A percentile compares a stretch with the other conserved stretches of the same genome.
These are phyloP conservation scores for Pichia sp. DNA, from an alignment of 1,139 yeast species.

Conservation along the genomic window DNA sequence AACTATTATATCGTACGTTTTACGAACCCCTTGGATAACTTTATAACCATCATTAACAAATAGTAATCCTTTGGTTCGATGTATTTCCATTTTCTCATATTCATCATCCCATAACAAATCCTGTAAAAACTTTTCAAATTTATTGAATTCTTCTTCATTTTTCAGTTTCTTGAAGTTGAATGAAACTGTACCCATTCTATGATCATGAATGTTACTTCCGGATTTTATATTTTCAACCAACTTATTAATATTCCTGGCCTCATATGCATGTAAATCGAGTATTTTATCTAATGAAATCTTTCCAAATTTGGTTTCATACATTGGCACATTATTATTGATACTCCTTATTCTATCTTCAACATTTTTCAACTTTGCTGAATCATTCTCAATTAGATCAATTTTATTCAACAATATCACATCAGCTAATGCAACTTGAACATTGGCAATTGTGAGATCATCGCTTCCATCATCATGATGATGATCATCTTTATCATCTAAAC, in stretches of 20 bases:
- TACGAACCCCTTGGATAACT: slow-evolving; percentile 91
- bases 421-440: slow-evolving; percentile 83
- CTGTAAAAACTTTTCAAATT: slow-evolving; percentile 59
- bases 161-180: slow-evolving; percentile 45
- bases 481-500: slow-evolving; percentile 55
- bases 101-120: slow-evolving; percentile 56
- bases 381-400: slow-evolving; percentile 45
- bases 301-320: slow-evolving; percentile 65
- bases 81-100: slow-evolving; percentile 48
- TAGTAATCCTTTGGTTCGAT: slow-evolving; percentile 74
- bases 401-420: slow-evolving; percentile 78
- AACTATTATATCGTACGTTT: slow-evolving; percentile 74
- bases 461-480: slow-evolving; percentile 8
- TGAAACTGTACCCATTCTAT: slow-evolving; percentile 59
- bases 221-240: slow-evolving; percentile 7
- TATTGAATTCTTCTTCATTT: slow-evolving; percentile 31
- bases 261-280: slow-evolving; percentile 78
- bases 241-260: slow-evolving; percentile 23
- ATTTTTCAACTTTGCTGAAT: slow-evolving; percentile 23
- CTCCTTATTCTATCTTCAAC: slow-evolving; percentile 36
- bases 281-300: slow-evolving; percentile 58
- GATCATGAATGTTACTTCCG: slow-evolving; percentile 36
- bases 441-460: slow-evolving; percentile 60
- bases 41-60: slow-evolving; percentile 38
- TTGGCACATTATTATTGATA: slow-evolving; percentile 66